phyloP scores from a whole-genome alignment of 2,329 filamentous ascomycete genomes.

The Trichoderma atroviride region DNA sequence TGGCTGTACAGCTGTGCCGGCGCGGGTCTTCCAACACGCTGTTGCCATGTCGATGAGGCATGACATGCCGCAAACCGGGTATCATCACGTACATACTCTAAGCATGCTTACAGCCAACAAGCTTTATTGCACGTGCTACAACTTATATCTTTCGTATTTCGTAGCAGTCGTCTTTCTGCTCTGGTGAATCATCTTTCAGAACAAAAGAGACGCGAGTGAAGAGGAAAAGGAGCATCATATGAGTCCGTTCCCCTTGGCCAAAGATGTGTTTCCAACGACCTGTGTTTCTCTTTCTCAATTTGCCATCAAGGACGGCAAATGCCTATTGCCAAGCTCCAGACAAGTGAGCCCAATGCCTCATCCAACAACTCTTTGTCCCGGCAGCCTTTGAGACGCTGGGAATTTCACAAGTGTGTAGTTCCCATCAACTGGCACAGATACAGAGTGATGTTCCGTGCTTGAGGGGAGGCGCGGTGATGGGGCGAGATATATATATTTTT shows the following conservation, averaged over 20 bases:
- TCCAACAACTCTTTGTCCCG: not conserved
- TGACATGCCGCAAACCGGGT: not conserved
- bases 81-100: not conserved
- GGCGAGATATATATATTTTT: slow-evolving; percentile 17
- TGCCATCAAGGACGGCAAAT: not conserved
- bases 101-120: not conserved
- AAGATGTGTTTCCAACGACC: not conserved
- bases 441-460: not conserved
- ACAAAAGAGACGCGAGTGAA: not conserved
- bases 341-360: not conserved
- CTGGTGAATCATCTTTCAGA: not conserved
- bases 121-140: slow-evolving; percentile 13
- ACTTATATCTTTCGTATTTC: not conserved
- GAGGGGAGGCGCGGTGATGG: not conserved
- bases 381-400: not conserved
- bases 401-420: not conserved
- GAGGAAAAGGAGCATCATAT: not conserved
- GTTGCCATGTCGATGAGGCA: slow-evolving; percentile 7
- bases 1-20: not conserved
- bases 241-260: not conserved
- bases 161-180: not conserved
- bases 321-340: not conserved
- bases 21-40: slow-evolving; percentile 5
- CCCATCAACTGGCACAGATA: not conserved
- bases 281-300: not conserved